Evolutionary conservation across 805 yeast species (phyloP).

Genomic region (Ogataea thermomethanolica): DNA sequence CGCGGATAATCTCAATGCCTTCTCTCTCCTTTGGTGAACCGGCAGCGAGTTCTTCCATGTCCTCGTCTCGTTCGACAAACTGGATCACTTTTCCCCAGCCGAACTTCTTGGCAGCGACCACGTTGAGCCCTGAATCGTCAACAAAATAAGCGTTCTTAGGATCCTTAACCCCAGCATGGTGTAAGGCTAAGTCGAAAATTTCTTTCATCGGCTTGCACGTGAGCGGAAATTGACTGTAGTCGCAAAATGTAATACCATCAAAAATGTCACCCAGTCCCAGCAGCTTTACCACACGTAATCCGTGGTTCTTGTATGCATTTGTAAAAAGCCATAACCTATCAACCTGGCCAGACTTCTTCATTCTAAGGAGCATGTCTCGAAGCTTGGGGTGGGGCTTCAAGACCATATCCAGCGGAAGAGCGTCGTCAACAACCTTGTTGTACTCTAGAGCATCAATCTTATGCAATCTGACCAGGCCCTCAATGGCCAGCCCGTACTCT

Average conservation of each 20-base stretch:
- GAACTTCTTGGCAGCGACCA: conserved; percentile 63
- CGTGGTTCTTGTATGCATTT: conserved; percentile 92
- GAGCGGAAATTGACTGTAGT: conserved; percentile 66
- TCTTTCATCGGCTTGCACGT: conserved; percentile 85
- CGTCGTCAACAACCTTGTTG: conserved; percentile 85
- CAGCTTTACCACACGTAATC: conserved; percentile 69
- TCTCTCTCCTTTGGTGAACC: conserved; percentile 34
- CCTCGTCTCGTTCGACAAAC: conserved; percentile 68
- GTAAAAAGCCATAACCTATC: conserved; percentile 88
- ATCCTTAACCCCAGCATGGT: conserved; percentile 54
- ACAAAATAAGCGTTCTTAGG: conserved; percentile 62
- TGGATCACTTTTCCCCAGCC: conserved; percentile 76
- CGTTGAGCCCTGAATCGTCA: conserved; percentile 83
- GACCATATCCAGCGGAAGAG: conserved; percentile 80
- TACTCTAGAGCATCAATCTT: conserved; percentile 85
- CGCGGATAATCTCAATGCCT: conserved; percentile 52
- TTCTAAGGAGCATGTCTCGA: conserved; percentile 46
- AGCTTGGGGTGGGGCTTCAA: conserved; percentile 57
- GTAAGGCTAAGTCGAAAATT: conserved; percentile 63
- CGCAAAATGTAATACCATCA: conserved; percentile 93
- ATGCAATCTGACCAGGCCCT: conserved; percentile 71
- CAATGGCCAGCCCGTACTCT: conserved; percentile 88
- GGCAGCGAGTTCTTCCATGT: conserved; percentile 35
- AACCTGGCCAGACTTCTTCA: conserved; percentile 47
- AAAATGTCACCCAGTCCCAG: conserved; percentile 89